Conservation (phyloP, 306 rosid species). For the Begonia peltatifolia region DNA sequence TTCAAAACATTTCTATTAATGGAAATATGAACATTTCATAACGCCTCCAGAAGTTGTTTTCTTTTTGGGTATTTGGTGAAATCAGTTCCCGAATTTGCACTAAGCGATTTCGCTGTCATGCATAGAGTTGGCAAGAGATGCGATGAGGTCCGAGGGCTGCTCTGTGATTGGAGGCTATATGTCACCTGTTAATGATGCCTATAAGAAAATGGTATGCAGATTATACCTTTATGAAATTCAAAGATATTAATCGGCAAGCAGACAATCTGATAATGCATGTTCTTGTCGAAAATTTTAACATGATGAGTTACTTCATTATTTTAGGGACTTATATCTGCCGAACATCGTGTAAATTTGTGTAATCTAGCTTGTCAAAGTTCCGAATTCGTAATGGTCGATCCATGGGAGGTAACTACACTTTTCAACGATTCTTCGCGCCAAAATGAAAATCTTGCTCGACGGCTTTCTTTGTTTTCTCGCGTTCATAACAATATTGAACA, state of each 20-base stretch:
- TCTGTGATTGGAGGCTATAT: constrained; percentile 78
- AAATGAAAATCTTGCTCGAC: no score
- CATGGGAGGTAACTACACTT: constrained; percentile 64
- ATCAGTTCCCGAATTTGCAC: neutral
- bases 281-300: neutral
- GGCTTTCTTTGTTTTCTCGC: neutral
- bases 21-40: no score
- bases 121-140: constrained; percentile 83
- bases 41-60: no score
- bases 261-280: neutral
- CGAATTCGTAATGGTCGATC: constrained; percentile 79
- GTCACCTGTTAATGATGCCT: constrained; percentile 93
- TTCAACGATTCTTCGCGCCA: neutral
- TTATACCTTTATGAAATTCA: neutral
- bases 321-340: constrained; percentile 64
- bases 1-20: no score
- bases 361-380: constrained; percentile 63
- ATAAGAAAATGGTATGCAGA: constrained; percentile 60
- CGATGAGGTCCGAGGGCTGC: constrained; percentile 47
- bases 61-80: no score
- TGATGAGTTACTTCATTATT: constrained; percentile 6
- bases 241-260: neutral
- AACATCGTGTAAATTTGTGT: constrained; percentile 53
- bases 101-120: constrained; percentile 1
- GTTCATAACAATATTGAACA: neutral